These are phyloP conservation scores for Zygosaccharomyces lentus DNA, from an alignment of 805 yeast species.

Conservation along the genomic window DNA sequence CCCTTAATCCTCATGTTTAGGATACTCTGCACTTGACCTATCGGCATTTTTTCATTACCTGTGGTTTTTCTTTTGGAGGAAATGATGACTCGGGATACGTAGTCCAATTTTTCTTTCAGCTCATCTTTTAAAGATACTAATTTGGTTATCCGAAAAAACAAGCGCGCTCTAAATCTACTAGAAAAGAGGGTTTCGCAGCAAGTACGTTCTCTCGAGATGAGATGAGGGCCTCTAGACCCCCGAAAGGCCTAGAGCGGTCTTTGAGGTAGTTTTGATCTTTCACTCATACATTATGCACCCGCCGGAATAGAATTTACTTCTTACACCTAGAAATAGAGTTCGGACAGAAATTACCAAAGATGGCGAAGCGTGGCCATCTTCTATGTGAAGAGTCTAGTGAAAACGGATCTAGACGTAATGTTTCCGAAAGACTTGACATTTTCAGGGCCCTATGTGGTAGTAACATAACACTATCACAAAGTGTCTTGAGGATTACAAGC, in stretches of 20 bases:
- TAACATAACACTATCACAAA: conserved; percentile 8
- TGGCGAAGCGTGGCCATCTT: conserved; percentile 8
- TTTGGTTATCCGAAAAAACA: background rate
- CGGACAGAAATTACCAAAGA: conserved; percentile 1
- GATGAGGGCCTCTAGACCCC: background rate
- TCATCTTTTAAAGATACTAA: no score
- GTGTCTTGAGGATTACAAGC: conserved; percentile 7
- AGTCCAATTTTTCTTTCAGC: no score
- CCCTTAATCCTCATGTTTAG: no score
- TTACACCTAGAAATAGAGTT: conserved; percentile 1
- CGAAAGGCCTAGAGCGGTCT: background rate
- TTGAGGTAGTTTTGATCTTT: background rate
- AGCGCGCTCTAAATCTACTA: background rate
- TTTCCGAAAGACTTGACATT: conserved; percentile 1
- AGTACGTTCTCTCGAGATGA: background rate
- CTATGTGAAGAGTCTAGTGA: conserved; percentile 7
- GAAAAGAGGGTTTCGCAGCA: background rate
- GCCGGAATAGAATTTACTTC: background rate
- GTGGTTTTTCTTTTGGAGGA: no score
- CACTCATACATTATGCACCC: background rate
- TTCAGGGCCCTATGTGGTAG: conserved; percentile 10
- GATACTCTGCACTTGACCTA: no score
- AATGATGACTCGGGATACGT: no score
- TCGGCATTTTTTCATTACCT: no score
- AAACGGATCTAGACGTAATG: conserved; percentile 2